These are phyloP conservation scores for Scheffersomyces illinoinensis DNA, from an alignment of 1,139 yeast species.

Conservation along the genomic window DNA sequence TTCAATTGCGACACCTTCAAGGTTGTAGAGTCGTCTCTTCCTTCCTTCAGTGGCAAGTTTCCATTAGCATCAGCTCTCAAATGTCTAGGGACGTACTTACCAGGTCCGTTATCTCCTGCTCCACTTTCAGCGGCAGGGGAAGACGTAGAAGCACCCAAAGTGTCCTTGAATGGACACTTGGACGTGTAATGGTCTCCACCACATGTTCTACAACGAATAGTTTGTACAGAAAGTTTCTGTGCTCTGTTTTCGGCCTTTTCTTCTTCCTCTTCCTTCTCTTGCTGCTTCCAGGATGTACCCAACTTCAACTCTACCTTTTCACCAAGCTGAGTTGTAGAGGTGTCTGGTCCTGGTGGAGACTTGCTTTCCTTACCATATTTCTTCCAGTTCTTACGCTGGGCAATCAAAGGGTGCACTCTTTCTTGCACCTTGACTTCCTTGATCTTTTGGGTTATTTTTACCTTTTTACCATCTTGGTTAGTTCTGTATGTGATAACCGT, in stretches of 20 bases:
- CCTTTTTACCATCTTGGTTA: slow-evolving; percentile 80
- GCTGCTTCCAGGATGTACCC: slow-evolving; percentile 73
- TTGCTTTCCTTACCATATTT: slow-evolving; percentile 84
- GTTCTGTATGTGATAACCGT: slow-evolving; percentile 79
- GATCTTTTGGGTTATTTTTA: slow-evolving; percentile 83
- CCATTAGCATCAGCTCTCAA: slow-evolving; percentile 63
- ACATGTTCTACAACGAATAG: slow-evolving; percentile 85
- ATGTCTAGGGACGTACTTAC: slow-evolving; percentile 78
- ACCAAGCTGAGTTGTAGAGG: slow-evolving; percentile 85
- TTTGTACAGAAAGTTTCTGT: slow-evolving; percentile 22
- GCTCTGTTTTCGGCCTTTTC: slow-evolving; percentile 53
- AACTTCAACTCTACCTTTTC: slow-evolving; percentile 74
- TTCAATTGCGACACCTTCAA: slow-evolving; percentile 91
- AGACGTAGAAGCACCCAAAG: slow-evolving; percentile 59
- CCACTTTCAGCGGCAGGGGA: slow-evolving; percentile 34
- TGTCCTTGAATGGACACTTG: slow-evolving; percentile 94
- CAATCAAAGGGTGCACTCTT: slow-evolving; percentile 76
- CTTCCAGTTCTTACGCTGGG: slow-evolving; percentile 69
- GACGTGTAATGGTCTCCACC: slow-evolving; percentile 92
- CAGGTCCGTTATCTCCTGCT: slow-evolving; percentile 34
- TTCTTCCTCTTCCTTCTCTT: slow-evolving; percentile 56
- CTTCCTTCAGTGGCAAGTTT: slow-evolving; percentile 53
- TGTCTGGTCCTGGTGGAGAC: slow-evolving; percentile 82
- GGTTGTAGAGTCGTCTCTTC: slow-evolving; percentile 84
- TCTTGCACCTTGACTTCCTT: slow-evolving; percentile 77